Base-by-base conservation (phyloP, 768 basidiomycete genomes). In the Tulasnella sp. region DNA sequence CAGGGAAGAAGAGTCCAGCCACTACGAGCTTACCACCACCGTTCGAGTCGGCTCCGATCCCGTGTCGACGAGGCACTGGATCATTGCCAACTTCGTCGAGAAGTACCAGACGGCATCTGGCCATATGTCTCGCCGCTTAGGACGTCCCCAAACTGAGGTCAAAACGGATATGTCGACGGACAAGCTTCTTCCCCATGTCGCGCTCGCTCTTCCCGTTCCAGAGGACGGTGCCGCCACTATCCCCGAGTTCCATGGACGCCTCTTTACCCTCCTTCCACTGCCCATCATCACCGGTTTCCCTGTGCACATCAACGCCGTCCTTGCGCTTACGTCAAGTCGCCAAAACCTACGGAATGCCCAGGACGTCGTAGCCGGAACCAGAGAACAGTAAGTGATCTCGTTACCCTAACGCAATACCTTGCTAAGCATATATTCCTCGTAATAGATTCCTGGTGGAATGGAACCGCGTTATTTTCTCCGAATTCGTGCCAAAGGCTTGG, bases 181-280 rank as follows among this genome's bases (percentile, higher is more conserved):
- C 75, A 88, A 88, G 72, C 82, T 89, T 0, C 79, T 81, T 5
- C 83, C 86, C 0, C 76, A 83, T 31, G 78, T 87, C 37, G 77
- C 73, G 2, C 67, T 75, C 11, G 83, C 84, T 0, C 80, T 86
- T 2, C 86, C 86, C 0, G 77, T 83, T 8, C 58, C 58, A 0
- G 25, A 29, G 8, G 22, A 31, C 9, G 54, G 54, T 12, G 58
- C 58, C 29, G 31, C 58, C 6, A 1, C 73, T 11, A 54, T 39
- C 3, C 71, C 76, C 25, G 73, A 36, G 3, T 34, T 54, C 25
- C 25, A 49, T 14, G 87, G 87, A 0, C 82, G 85, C 2, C 81
- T 89, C 19, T 89, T 87, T 79, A 87, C 87, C 0, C 86, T 82
- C 67, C 84, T 88, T 8, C 87, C 87, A 0, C 81, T 88, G 0